phyloP scores from a whole-genome alignment of 1,284 basidiomycete species.

The Microbotryomycetes sp. region DNA sequence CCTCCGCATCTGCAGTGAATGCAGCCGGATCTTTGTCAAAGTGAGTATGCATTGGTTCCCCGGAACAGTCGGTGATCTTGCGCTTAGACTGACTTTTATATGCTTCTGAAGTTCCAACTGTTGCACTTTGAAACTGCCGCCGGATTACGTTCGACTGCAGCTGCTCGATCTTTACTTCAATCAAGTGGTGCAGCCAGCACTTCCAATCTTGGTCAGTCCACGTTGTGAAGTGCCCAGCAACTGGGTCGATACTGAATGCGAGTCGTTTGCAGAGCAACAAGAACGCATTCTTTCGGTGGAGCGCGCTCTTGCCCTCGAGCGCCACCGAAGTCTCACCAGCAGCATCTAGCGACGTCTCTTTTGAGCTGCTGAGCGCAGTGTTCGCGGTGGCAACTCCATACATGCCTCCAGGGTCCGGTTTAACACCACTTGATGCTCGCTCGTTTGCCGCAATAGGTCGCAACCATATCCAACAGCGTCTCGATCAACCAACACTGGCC shows the following conservation, averaged over 20 bases:
- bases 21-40: too few relatives aligned
- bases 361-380: slow-evolving; percentile 54
- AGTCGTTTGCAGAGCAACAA: too few relatives aligned
- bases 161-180: slow-evolving; percentile 30
- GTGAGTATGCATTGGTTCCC: too few relatives aligned
- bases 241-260: too few relatives aligned
- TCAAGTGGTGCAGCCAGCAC: slow-evolving; percentile 21
- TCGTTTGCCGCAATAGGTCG: slow-evolving; percentile 17
- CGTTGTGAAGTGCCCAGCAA: slow-evolving; percentile 37
- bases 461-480: slow-evolving; percentile 6
- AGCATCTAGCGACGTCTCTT: slow-evolving; percentile 48
- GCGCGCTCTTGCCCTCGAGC: slow-evolving; percentile 17
- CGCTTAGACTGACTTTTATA: too few relatives aligned
- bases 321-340: slow-evolving; percentile 38
- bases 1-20: too few relatives aligned
- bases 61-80: too few relatives aligned
- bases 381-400: slow-evolving; percentile 63
- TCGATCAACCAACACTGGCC: slow-evolving; percentile 12
- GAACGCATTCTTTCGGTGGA: slow-evolving; percentile 17
- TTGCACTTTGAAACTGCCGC: slow-evolving; percentile 12
- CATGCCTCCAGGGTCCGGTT: slow-evolving; percentile 64
- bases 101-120: too few relatives aligned
- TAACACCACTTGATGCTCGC: slow-evolving; percentile 49
- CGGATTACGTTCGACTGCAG: slow-evolving; percentile 10
- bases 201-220: slow-evolving; percentile 25